phyloP scores from a whole-genome alignment of 805 yeast species.

The Hanseniaspora vineae region DNA sequence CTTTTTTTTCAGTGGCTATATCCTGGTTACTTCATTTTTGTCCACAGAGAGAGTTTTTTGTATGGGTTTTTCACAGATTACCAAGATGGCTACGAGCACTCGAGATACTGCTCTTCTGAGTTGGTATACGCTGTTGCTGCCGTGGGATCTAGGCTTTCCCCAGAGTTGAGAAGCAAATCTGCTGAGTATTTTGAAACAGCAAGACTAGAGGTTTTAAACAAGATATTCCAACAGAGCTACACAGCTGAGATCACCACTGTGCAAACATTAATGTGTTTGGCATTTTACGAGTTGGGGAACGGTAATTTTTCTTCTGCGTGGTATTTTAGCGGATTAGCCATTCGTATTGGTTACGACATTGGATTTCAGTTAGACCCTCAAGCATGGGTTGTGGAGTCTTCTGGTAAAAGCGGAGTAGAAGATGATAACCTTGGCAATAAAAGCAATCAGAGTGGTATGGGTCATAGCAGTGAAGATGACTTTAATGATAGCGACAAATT shows the following conservation, averaged over 20 bases:
- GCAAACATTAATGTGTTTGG: conserved; percentile 44
- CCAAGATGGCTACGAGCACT: conserved; percentile 25
- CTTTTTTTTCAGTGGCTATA: conserved; percentile 49
- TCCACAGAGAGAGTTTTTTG: conserved; percentile 51
- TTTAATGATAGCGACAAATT: conserved; percentile 21
- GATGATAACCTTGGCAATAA: no score
- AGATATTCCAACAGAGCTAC: conserved; percentile 24
- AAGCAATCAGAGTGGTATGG: no score
- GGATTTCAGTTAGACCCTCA: conserved; percentile 52
- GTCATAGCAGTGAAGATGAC: no score
- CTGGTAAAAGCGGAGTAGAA: not conserved
- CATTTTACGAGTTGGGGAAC: conserved; percentile 48
- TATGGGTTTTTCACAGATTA: conserved; percentile 48
- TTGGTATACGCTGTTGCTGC: conserved; percentile 46
- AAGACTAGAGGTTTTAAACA: conserved; percentile 26
- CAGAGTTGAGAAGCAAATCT: conserved; percentile 29
- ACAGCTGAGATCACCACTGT: conserved; percentile 33
- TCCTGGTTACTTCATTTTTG: conserved; percentile 49
- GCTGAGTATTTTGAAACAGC: conserved; percentile 35
- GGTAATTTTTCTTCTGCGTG: conserved; percentile 48
- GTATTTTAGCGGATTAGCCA: conserved; percentile 50
- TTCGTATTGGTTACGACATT: conserved; percentile 51
- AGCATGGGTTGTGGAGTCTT: conserved; percentile 32
- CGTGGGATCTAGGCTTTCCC: conserved; percentile 40
- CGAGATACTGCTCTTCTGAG: conserved; percentile 42